Percentiles rank a stretch among this genome's conserved stretches.
Conservation (phyloP, 1,284 basidiomycete genomes). For the Neonothopanus nambi region DNA sequence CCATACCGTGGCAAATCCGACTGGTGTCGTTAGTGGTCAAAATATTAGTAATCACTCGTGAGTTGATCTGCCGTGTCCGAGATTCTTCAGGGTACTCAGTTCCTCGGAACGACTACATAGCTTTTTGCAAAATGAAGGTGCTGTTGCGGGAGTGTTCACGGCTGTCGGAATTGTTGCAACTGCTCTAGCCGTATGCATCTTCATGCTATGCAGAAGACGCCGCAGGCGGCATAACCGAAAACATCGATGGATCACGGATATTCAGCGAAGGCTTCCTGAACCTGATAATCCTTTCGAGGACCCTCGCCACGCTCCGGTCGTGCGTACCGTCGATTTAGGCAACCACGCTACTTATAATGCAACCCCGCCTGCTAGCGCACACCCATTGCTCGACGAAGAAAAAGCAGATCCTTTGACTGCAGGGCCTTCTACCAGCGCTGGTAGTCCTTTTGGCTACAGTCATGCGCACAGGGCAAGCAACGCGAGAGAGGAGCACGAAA, state of each 20-base stretch:
- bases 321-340: constrained; percentile 14
- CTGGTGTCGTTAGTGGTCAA: constrained; percentile 22
- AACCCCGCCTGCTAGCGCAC: constrained; percentile 2
- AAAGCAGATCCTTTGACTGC: constrained; percentile 7
- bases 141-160: constrained; percentile 58
- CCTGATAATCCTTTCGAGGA: constrained; percentile 35
- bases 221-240: constrained; percentile 33
- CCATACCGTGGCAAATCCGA: constrained; percentile 50
- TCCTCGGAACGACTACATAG: constrained; percentile 32
- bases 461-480: constrained; percentile 1
- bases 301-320: constrained; percentile 24
- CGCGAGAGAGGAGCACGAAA: background rate
- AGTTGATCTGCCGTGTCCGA: constrained; percentile 6
- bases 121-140: constrained; percentile 54
- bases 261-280: constrained; percentile 34
- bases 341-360: constrained; percentile 6
- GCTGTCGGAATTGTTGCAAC: constrained; percentile 47
- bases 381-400: constrained; percentile 7
- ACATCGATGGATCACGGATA: constrained; percentile 32
- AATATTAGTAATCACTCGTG: constrained; percentile 19
- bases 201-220: constrained; percentile 41
- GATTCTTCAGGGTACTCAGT: background rate
- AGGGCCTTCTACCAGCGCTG: constrained; percentile 1
- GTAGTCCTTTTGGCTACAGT: constrained; percentile 8
- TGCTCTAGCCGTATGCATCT: constrained; percentile 33